Evolutionary conservation across 2,329 filamentous ascomycete species (phyloP).

Genomic region (Cladosporium austrohemisphaericum): DNA sequence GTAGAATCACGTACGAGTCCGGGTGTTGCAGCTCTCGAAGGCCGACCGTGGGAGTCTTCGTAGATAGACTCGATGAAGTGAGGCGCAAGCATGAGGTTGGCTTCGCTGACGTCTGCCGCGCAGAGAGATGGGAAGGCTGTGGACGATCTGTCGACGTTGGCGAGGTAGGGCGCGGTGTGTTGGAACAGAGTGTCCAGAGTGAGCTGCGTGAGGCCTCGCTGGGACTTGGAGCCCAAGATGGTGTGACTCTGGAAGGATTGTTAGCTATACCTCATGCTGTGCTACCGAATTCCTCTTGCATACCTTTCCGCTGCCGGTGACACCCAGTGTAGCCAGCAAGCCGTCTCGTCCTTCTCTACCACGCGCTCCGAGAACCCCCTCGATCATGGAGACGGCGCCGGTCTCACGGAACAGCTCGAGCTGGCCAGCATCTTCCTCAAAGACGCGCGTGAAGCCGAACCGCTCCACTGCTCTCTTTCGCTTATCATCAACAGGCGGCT

Average conservation of each 20-base stretch:
- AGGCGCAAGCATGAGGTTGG: conserved; percentile 68
- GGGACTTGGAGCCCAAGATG: conserved; percentile 80
- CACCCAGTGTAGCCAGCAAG: conserved; percentile 83
- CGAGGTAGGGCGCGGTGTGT: conserved; percentile 69
- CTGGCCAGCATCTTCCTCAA: conserved; percentile 80
- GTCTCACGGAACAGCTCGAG: conserved; percentile 82
- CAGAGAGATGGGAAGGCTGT: conserved; percentile 69
- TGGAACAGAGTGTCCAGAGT: conserved; percentile 85
- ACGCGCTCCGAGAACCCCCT: conserved; percentile 71
- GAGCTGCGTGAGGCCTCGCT: conserved; percentile 88
- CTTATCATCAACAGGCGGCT: conserved; percentile 70
- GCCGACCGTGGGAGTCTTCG: conserved; percentile 53
- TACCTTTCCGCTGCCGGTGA: conserved; percentile 96
- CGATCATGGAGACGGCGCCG: conserved; percentile 68
- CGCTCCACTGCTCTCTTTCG: conserved; percentile 85
- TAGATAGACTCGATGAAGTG: conserved; percentile 77
- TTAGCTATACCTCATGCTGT: conserved; percentile 13
- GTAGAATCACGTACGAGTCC: conserved; percentile 40
- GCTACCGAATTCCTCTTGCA: not conserved
- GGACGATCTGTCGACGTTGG: conserved; percentile 54
- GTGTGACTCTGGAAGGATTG: conserved; percentile 71
- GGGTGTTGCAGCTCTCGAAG: conserved; percentile 44
- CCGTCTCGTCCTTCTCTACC: conserved; percentile 82
- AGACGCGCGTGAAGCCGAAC: conserved; percentile 91
- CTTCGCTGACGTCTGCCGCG: conserved; percentile 75